Evolutionary conservation across 257 asterid genomes (phyloP), one percentile per base, ranked within the genome.

Genomic region (Solanum paucissectum): DNA sequence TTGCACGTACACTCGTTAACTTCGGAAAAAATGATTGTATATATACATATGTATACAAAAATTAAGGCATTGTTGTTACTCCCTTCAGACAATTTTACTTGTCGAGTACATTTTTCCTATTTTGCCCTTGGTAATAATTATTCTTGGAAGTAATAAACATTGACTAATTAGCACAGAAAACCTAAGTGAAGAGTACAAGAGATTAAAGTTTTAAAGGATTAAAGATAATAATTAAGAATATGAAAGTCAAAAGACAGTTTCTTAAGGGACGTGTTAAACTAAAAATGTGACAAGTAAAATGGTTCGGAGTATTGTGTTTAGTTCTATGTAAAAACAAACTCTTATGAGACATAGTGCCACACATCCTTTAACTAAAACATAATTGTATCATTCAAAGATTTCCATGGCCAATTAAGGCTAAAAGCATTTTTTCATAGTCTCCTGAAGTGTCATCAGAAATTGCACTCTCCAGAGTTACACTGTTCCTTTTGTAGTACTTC

Each of bases 371-470:
- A 77, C 16, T 25, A 12, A 76, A 76, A 16, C 29, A 81, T 46
- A 29, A 2, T 29, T 27, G 16, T 42, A 6, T 77, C 18, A 32
- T 85, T 87, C 88, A 91, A 76, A 88, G 91, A 52, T 91, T 89
- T 14, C 91, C 95, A 29, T 91, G 92, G 8, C 94, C 94, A 27
- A 92, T 34, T 90, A 96, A 91, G 14, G 96, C 98, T 79, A 95
- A 90, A 77, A 95, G 94, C 88, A 95, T 76, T 74, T 89, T 93
- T 91, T 93, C 91, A 64, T 94, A 95, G 85, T 94, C 98, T 20
- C 98, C 98, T 9, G 98, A 90, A 55, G 98, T 93, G 91, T 95
- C 98, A 85, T 85, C 92, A 33, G 93, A 86, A 75, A 96, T 93
- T 1, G 96, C 97, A 8, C 49, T 87, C 2, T 91, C 98, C 75